These are phyloP conservation scores for Neurospora sp. DNA, from an alignment of 2,329 filamentous ascomycete genomes.

Conservation along the genomic window DNA sequence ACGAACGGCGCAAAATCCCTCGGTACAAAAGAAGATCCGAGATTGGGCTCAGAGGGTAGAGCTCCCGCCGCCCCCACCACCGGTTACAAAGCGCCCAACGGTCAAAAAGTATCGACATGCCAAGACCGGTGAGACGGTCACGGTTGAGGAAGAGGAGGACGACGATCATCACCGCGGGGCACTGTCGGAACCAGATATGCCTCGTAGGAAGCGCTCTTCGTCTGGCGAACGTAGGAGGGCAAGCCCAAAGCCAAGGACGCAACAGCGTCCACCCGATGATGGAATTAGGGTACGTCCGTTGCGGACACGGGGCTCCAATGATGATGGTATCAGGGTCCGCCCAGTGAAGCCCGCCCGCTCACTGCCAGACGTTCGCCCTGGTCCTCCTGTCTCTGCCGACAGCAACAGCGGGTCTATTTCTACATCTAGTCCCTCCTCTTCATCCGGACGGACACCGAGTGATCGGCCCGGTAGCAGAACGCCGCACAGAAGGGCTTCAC, in stretches of 20 bases:
- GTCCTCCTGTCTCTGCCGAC: constrained; percentile 3
- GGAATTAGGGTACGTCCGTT: constrained; percentile 21
- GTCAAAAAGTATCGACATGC: constrained; percentile 18
- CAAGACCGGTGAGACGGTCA: constrained; percentile 23
- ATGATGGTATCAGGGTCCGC: constrained; percentile 19
- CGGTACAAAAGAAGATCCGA: constrained; percentile 49
- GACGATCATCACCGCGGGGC: constrained; percentile 5
- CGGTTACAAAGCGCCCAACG: constrained; percentile 18
- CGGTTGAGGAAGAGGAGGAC: constrained; percentile 24
- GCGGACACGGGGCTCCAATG: constrained; percentile 9
- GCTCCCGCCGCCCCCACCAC: constrained; percentile 32
- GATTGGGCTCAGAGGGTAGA: constrained; percentile 52
- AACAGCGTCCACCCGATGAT: constrained; percentile 16
- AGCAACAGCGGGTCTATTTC: neutral
- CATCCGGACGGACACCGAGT: constrained; percentile 20
- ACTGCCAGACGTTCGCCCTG: constrained; percentile 22
- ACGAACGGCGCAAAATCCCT: constrained; percentile 42
- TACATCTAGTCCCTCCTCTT: constrained; percentile 10
- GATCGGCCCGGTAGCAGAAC: constrained; percentile 5
- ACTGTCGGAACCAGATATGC: constrained; percentile 9
- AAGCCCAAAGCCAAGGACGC: constrained; percentile 10
- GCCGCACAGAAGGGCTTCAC: neutral
- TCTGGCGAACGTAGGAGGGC: neutral
- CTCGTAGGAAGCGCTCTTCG: neutral
- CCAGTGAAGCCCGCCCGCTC: constrained; percentile 7